Base-by-base conservation (phyloP, 495 filamentous ascomycete species). In the Venustampulla echinocandica region DNA sequence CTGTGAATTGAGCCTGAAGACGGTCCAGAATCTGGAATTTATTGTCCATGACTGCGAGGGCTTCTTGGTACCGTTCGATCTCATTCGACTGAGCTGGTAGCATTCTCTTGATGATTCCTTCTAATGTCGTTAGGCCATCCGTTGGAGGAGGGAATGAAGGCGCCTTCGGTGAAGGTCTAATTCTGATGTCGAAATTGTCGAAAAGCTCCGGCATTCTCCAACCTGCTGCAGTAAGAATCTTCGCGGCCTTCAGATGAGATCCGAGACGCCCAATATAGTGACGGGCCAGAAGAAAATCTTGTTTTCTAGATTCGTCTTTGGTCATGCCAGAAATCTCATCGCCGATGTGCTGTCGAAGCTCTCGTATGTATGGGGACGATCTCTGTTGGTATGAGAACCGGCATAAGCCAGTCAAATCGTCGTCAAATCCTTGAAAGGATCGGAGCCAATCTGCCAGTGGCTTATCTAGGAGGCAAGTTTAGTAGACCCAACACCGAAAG, bases 211-310 rank as follows among this genome's bases (percentile, higher is more conserved):
- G 47, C 40, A 55, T 36, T 41, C 42, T 39, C 30, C 23, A 35
- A 38, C 24, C 42, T 21, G 46, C 39, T 19, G 18, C 32, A 18
- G 17, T 46, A 1, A 55, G 47, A 21, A 46, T 42, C 27, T 39
- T 44, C 22, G 52, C 32, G 10, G 52, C 52, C 42, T 46, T 50
- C n/a, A 55, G 36, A 27, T 55, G 52, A 42, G 46, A 55, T 19
- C 52, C 52, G 27, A 55, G 41, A 2, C 52, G 30, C 32, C 52
- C 25, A n/a, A n/a, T n/a, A n/a, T n/a, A n/a, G n/a, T n/a, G n/a
- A n/a, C n/a, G n/a, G n/a, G n/a, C n/a, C n/a, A n/a, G n/a, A n/a
- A n/a, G n/a, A n/a, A n/a, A n/a, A n/a, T n/a, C n/a, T n/a, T n/a
- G n/a, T n/a, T n/a, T 36, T 20, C 17, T 53, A 10, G 50, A 53